Percentiles rank a stretch among this genome's conserved stretches.
Conservation (phyloP, 148 eudicot species). For the Rhododendron henanense region DNA sequence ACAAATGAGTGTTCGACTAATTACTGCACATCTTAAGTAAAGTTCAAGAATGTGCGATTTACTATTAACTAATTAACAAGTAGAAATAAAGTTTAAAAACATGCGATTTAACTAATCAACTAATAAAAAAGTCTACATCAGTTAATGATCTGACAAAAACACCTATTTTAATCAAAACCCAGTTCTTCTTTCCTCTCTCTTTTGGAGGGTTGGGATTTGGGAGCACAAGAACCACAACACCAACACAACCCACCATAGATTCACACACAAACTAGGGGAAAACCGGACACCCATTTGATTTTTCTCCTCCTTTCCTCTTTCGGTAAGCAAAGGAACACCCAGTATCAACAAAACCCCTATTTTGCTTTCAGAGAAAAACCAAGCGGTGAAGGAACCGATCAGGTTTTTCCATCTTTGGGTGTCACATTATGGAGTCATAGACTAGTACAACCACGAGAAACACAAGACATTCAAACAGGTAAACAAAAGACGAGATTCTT, state of each 20-base stretch:
- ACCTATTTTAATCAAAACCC: neutral
- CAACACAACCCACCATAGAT: neutral
- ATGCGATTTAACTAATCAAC: neutral
- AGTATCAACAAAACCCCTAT: neutral
- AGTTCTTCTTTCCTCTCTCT: neutral
- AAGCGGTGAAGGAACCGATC: neutral
- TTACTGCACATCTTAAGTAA: neutral
- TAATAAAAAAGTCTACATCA: neutral
- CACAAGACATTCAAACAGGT: neutral
- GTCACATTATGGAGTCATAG: neutral
- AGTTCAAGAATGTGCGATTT: neutral
- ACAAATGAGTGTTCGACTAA: neutral
- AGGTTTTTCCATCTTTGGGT: neutral
- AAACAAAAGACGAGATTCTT: neutral
- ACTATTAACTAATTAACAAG: neutral
- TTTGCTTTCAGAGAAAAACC: neutral
- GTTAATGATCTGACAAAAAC: neutral
- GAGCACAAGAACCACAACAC: neutral
- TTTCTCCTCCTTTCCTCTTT: neutral
- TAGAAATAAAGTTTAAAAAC: neutral
- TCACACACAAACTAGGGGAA: neutral
- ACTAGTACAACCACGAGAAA: neutral
- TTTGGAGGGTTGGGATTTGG: neutral
- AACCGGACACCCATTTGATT: neutral
- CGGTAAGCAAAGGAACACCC: neutral